phyloP scores from a whole-genome alignment of 1,139 yeast species.

The Blastobotrys illinoisensis region DNA sequence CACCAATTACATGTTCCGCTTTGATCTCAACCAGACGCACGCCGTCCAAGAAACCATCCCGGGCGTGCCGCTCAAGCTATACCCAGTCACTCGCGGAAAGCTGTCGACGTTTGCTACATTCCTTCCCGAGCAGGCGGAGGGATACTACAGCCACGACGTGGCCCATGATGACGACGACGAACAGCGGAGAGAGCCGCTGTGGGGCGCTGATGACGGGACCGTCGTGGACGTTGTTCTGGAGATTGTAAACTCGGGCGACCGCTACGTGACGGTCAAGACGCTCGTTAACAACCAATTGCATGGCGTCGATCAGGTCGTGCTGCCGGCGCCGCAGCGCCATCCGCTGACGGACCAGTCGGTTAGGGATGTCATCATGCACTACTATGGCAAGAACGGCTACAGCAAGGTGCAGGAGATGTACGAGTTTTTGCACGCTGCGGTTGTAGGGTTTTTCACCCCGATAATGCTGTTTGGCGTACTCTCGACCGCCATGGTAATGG shows the following conservation, averaged over 20 bases:
- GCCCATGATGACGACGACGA: constrained; percentile 18
- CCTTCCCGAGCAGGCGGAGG: constrained; percentile 15
- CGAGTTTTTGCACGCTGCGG: constrained; percentile 18
- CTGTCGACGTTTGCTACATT: constrained; percentile 20
- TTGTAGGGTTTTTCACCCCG: constrained; percentile 24
- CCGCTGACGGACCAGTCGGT: constrained; percentile 6
- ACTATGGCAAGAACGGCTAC: constrained; percentile 17
- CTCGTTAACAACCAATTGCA: neutral
- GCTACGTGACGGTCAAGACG: neutral
- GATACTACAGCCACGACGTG: constrained; percentile 9
- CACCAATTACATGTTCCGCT: constrained; percentile 18
- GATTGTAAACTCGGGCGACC: constrained; percentile 10
- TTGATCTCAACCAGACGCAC: constrained; percentile 16
- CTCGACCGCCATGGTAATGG: constrained; percentile 17
- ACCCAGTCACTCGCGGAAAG: constrained; percentile 13
- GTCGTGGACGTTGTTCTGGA: constrained; percentile 13
- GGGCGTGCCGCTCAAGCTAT: constrained; percentile 20
- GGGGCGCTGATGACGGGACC: constrained; percentile 13
- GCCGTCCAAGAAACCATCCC: constrained; percentile 16
- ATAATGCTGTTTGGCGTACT: constrained; percentile 20
- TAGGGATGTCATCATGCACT: constrained; percentile 16
- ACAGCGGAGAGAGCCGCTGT: constrained; percentile 16
- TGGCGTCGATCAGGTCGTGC: neutral
- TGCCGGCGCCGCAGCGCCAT: neutral
- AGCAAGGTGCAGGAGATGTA: constrained; percentile 13